A percentile compares a stretch with the other conserved stretches of the same genome.
These are phyloP conservation scores for Scorias spongiosa DNA, from an alignment of 2,329 filamentous ascomycete genomes.

Conservation along the genomic window DNA sequence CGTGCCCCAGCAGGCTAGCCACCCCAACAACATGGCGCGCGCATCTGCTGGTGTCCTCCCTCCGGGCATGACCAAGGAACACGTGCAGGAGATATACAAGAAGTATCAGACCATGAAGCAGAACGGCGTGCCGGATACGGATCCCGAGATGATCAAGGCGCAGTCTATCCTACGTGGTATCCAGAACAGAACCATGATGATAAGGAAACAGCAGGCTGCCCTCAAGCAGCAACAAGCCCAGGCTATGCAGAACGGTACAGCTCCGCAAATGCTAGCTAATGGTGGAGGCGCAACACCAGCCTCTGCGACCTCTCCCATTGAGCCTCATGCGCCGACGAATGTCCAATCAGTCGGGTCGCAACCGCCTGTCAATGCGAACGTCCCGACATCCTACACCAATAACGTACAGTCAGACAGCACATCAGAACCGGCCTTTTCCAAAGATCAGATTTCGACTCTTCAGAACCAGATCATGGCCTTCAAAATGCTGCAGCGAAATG, in stretches of 20 bases:
- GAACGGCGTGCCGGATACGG: constrained; percentile 60
- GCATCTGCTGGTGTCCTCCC: constrained; percentile 29
- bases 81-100: constrained; percentile 67
- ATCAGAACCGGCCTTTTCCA: constrained; percentile 35
- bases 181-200: constrained; percentile 31
- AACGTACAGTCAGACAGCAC: constrained; percentile 8
- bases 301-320: constrained; percentile 28
- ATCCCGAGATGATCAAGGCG: constrained; percentile 77
- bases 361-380: constrained; percentile 5
- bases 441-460: constrained; percentile 63
- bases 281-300: constrained; percentile 33
- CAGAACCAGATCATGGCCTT: constrained; percentile 83
- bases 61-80: constrained; percentile 55
- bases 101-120: constrained; percentile 84
- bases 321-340: constrained; percentile 3
- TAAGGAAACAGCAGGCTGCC: constrained; percentile 34
- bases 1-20: constrained; percentile 17
- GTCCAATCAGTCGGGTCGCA: not conserved
- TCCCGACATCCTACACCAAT: constrained; percentile 4
- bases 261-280: constrained; percentile 23
- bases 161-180: constrained; percentile 60
- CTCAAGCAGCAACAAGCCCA: constrained; percentile 32
- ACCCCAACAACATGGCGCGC: constrained; percentile 21
- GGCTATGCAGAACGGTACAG: constrained; percentile 34
- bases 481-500: constrained; percentile 76